A percentile compares a stretch with the other conserved stretches of the same genome.
These are phyloP conservation scores for Cladosporium cucumerinum DNA, from an alignment of 2,329 filamentous ascomycete species.

Conservation along the genomic window DNA sequence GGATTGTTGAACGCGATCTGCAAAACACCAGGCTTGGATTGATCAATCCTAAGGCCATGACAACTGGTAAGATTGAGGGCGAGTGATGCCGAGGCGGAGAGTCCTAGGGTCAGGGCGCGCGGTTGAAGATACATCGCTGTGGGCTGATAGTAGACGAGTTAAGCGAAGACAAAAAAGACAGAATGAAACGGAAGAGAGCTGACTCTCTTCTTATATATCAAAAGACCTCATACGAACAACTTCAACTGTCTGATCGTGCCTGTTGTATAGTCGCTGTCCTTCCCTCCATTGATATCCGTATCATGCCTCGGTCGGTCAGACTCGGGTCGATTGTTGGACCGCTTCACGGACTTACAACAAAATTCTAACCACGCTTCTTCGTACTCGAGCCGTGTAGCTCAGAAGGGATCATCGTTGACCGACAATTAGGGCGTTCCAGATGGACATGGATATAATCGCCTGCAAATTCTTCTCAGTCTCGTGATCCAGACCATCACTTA, in stretches of 20 bases:
- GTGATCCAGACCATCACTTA: too few relatives aligned
- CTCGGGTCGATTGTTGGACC: too few relatives aligned
- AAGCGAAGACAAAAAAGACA: neutral
- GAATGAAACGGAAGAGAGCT: neutral
- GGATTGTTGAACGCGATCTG: neutral
- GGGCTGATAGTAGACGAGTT: neutral
- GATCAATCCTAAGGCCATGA: neutral
- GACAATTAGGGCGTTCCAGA: too few relatives aligned
- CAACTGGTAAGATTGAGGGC: neutral
- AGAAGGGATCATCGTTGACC: too few relatives aligned
- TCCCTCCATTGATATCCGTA: neutral
- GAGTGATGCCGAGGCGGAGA: neutral
- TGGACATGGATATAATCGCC: too few relatives aligned
- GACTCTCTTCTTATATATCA: neutral
- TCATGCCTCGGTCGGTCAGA: neutral
- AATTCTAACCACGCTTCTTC: too few relatives aligned
- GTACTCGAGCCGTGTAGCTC: too few relatives aligned
- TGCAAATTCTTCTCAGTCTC: too few relatives aligned
- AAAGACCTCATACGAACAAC: neutral
- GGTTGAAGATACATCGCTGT: neutral
- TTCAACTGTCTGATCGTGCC: neutral
- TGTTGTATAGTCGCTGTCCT: neutral
- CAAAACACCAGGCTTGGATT: neutral
- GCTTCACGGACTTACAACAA: too few relatives aligned
- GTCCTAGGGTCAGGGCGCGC: neutral